These are phyloP conservation scores for Xylaria venustula DNA, from an alignment of 495 filamentous ascomycete species.

Conservation along the genomic window DNA sequence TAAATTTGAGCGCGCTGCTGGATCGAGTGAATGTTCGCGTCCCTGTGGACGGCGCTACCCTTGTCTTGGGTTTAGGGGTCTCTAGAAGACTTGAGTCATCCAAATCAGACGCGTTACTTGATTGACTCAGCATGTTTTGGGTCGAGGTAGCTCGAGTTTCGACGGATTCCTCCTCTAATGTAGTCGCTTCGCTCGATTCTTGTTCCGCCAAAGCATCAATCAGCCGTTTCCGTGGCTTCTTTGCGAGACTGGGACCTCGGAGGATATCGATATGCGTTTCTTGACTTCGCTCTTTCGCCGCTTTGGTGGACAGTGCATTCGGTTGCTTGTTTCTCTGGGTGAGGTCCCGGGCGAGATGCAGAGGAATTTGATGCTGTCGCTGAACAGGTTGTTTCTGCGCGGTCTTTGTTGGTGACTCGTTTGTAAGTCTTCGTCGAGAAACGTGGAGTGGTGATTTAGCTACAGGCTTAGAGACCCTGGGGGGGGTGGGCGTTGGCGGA, in stretches of 20 bases:
- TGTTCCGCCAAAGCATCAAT: conserved; percentile 58
- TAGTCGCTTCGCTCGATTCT: conserved; percentile 17
- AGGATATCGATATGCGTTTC: background rate
- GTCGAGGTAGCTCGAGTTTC: conserved; percentile 14
- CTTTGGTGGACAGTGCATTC: background rate
- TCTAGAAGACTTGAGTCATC: conserved; percentile 19
- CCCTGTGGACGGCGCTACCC: conserved; percentile 15
- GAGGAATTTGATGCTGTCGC: conserved; percentile 34
- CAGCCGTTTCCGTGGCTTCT: conserved; percentile 44
- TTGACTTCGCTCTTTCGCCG: conserved; percentile 1
- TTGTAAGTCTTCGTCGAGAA: background rate
- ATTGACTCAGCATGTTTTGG: conserved; percentile 17
- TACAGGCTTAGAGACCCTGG: conserved; percentile 16
- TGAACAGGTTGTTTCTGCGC: conserved; percentile 10
- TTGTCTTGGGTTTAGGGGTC: conserved; percentile 20
- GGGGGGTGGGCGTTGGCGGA: conserved; percentile 27
- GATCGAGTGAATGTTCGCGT: conserved; percentile 26
- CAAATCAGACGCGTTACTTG: conserved; percentile 17
- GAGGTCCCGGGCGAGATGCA: conserved; percentile 26
- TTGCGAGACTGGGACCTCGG: conserved; percentile 1
- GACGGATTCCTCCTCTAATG: conserved; percentile 8
- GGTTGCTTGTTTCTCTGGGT: background rate
- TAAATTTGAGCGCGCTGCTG: conserved; percentile 39
- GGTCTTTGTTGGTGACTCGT: conserved; percentile 12
- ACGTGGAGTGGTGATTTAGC: background rate